phyloP scores from a whole-genome alignment of 768 basidiomycete genomes.

The Lyophyllum shimeji region DNA sequence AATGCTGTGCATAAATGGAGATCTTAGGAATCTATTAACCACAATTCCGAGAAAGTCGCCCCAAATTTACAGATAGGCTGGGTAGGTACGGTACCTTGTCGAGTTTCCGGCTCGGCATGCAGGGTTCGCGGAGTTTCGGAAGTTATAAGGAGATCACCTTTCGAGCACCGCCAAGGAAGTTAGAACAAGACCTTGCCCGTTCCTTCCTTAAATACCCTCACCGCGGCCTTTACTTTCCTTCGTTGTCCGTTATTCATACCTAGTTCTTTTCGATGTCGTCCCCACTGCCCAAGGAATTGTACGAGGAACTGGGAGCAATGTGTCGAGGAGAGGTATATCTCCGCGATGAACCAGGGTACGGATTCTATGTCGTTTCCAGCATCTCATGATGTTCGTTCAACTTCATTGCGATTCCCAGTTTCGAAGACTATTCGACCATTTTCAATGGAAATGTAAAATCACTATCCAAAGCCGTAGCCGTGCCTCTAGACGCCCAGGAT shows the following conservation, averaged over 20 bases:
- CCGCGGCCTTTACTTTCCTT: background rate
- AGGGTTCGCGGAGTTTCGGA: background rate
- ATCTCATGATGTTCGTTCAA: background rate
- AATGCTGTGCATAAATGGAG: too few relatives aligned
- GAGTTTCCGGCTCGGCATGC: too few relatives aligned
- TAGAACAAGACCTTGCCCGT: background rate
- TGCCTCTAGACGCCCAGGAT: conserved; percentile 77
- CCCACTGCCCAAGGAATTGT: conserved; percentile 33
- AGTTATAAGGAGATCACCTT: background rate
- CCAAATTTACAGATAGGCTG: too few relatives aligned
- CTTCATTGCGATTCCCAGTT: conserved; percentile 30
- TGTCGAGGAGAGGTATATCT: conserved; percentile 50
- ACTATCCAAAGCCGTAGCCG: conserved; percentile 60
- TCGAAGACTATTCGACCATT: conserved; percentile 48
- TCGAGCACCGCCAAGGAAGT: background rate
- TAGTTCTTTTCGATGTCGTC: conserved; percentile 8
- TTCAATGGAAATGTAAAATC: conserved; percentile 80
- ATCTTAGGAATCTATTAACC: too few relatives aligned
- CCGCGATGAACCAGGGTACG: conserved; percentile 41
- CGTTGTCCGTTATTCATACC: background rate
- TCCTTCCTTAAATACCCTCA: conserved; percentile 3
- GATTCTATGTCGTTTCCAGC: conserved; percentile 4
- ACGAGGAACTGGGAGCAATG: conserved; percentile 43
- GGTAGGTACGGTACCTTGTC: too few relatives aligned
- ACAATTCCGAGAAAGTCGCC: too few relatives aligned